Base-by-base conservation (phyloP, 78 protist genomes). In the Ministeria vibrans region DNA sequence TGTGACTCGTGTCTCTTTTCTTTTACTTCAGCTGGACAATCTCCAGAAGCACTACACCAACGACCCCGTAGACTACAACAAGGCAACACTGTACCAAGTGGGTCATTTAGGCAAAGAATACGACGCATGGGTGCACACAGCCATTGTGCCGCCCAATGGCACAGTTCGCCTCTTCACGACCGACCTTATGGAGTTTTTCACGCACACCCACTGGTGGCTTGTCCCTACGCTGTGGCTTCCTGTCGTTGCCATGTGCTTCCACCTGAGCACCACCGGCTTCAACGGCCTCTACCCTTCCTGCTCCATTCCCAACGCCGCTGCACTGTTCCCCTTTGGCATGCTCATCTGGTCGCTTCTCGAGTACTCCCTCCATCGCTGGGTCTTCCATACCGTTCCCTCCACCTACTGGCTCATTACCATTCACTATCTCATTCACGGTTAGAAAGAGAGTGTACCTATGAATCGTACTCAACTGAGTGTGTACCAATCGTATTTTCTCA, bases 111-210 rank as follows among this genome's bases (percentile, higher is more conserved):
- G n/a, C n/a, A n/a, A 23, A 25, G 68, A 45, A 34, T 45, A 20
- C 62, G 75, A 78, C 43, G 68, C 27, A 30, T 41, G 28, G 25
- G 82, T 78, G 70, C 82, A 75, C 44, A 23, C 27, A 18, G 75
- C 53, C 38, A 66, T 75, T 9, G 82, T 66, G 34, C 55, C 63
- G 23, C 43, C 68, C 36, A 9, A 30, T 32, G 75, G 76, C 76
- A 43, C 75, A 36, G 53, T 44, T 38, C 27, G 76, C 15, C 25
- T 32, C 39, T n/a, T 30, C 43, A 38, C 22, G 28, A 28, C 39
- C 46, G 76, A 42, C 44, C 23, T 63, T 23, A 46, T 22, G 45
- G 46, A 3, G 20, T 22, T 68, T 28, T 5, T 68, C 30, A 7
- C 36, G 49, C 34, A 68, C 32, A 63, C 3, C 43, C 42, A 2